Evolutionary conservation across 2,329 filamentous ascomycete genomes (phyloP).

Genomic region (Lojkania enalia): DNA sequence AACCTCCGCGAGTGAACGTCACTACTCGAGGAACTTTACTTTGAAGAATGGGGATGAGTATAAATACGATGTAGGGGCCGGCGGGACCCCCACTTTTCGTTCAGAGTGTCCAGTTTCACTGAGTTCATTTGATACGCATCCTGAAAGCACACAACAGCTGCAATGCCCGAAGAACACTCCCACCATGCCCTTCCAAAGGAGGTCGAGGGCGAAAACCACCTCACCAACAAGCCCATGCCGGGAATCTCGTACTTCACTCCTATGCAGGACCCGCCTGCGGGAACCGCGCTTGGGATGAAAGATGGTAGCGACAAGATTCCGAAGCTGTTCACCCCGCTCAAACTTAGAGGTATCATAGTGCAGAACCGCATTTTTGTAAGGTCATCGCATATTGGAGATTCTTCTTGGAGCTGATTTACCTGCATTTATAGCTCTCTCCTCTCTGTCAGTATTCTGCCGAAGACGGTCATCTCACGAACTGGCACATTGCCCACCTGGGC

Average conservation of each 20-base stretch:
- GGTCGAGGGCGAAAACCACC: constrained; percentile 36
- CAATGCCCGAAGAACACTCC: constrained; percentile 1
- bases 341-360: constrained; percentile 62
- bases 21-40: too few species aligned
- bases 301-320: constrained; percentile 56
- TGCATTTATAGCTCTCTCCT: constrained; percentile 50
- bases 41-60: too few species aligned
- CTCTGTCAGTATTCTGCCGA: constrained; percentile 69
- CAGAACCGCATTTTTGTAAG: constrained; percentile 61
- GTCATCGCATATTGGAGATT: background rate
- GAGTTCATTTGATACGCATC: too few species aligned
- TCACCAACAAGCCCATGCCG: constrained; percentile 48
- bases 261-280: constrained; percentile 50
- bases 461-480: constrained; percentile 75
- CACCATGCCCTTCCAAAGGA: constrained; percentile 16
- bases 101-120: too few species aligned
- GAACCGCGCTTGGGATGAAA: constrained; percentile 52
- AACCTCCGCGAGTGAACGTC: too few species aligned
- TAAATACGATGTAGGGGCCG: too few species aligned
- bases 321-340: constrained; percentile 63
- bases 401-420: background rate
- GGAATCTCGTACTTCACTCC: constrained; percentile 55
- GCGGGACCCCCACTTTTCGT: too few species aligned
- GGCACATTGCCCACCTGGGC: constrained; percentile 81
- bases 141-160: background rate